phyloP scores from a whole-genome alignment of 495 filamentous ascomycete genomes.

The Hypoxylon rickii region DNA sequence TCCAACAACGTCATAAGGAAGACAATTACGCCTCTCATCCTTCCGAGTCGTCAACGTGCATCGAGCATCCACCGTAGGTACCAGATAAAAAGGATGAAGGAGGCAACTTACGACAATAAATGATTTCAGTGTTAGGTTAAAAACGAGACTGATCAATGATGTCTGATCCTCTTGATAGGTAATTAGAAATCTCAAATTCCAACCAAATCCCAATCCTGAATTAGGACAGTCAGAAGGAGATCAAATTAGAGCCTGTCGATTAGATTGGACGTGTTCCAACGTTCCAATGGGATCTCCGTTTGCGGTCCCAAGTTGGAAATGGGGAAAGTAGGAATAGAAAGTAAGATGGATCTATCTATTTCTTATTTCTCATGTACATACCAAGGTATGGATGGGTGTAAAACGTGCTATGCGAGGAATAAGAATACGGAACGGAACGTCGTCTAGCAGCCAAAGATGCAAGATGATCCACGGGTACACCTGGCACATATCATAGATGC shows the following conservation, averaged over 20 bases:
- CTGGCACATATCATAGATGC: too few relatives aligned
- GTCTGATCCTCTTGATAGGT: too few relatives aligned
- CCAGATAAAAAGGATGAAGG: conserved; percentile 1
- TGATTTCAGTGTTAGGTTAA: too few relatives aligned
- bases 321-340: too few relatives aligned
- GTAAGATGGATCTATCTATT: too few relatives aligned
- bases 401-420: background rate
- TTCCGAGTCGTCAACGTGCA: conserved; percentile 19
- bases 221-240: background rate
- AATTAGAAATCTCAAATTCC: background rate
- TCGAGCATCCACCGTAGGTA: background rate
- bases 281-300: too few relatives aligned
- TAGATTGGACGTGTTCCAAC: background rate
- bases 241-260: background rate
- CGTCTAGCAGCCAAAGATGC: too few relatives aligned
- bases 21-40: conserved; percentile 5
- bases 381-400: background rate
- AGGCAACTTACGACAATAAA: conserved; percentile 1
- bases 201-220: background rate
- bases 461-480: too few relatives aligned
- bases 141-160: too few relatives aligned
- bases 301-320: too few relatives aligned
- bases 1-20: conserved; percentile 23
- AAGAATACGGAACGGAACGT: background rate
- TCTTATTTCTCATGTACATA: too few relatives aligned